A percentile compares a stretch with the other conserved stretches of the same genome.
phyloP scores from a whole-genome alignment of 1,284 basidiomycete species.

The Ganoderma meredithae region DNA sequence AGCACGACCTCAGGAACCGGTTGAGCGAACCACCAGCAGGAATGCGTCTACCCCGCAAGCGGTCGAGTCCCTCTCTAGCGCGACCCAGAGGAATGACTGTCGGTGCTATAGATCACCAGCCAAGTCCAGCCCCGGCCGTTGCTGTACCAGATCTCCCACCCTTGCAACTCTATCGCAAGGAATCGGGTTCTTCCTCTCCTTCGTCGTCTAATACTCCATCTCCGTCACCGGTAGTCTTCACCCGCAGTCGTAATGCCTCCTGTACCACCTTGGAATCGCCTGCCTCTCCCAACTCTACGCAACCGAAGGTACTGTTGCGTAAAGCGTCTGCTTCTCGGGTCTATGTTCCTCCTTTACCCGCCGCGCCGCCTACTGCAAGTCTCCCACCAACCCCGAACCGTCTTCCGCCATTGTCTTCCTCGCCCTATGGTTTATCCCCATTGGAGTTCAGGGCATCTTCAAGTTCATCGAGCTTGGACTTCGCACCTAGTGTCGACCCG shows the following conservation, averaged over 20 bases:
- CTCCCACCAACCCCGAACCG: conserved; percentile 32
- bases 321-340: conserved; percentile 40
- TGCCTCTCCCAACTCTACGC: conserved; percentile 26
- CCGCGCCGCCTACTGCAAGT: conserved; percentile 36
- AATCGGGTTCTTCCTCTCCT: conserved; percentile 33
- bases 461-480: conserved; percentile 45
- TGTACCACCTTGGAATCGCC: conserved; percentile 30
- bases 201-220: conserved; percentile 32
- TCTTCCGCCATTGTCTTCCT: conserved; percentile 36
- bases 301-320: conserved; percentile 39
- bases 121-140: conserved; percentile 7
- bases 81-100: conserved; percentile 65
- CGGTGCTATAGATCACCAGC: conserved; percentile 26
- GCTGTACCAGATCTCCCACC: conserved; percentile 17
- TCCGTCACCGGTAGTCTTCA: conserved; percentile 37
- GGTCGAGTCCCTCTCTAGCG: conserved; percentile 43
- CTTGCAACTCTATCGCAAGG: conserved; percentile 34
- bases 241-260: conserved; percentile 37
- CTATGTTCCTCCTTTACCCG: conserved; percentile 32
- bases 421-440: conserved; percentile 34
- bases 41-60: conserved; percentile 25
- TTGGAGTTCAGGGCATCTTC: conserved; percentile 47
- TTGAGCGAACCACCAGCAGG: conserved; percentile 29
- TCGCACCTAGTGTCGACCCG: conserved; percentile 36
- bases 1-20: conserved; percentile 27